Percentiles rank a stretch among this genome's conserved stretches.
These are phyloP conservation scores for Jacaranda mimosifolia DNA, from an alignment of 257 asterid genomes.

Conservation along the genomic window DNA sequence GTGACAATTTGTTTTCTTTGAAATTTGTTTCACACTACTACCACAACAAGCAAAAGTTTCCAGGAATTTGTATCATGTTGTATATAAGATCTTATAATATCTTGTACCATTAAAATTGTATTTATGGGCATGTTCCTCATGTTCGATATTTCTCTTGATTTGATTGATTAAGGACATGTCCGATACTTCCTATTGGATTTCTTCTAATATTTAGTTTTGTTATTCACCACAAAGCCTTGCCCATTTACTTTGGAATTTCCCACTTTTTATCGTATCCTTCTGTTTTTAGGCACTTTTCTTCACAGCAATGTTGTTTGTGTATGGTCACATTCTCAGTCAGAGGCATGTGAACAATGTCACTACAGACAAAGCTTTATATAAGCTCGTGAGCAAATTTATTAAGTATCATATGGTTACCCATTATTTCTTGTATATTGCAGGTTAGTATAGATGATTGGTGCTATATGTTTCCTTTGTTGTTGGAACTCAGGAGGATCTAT, in stretches of 20 bases:
- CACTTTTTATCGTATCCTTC: not conserved
- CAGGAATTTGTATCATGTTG: too few species aligned
- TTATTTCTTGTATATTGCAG: constrained; percentile 84
- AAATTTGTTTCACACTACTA: too few species aligned
- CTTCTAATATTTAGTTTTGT: constrained; percentile 20
- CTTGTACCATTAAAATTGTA: too few species aligned
- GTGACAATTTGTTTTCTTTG: too few species aligned
- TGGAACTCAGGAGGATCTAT: too few species aligned
- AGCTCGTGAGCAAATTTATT: constrained; percentile 71
- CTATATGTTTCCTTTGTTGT: constrained; percentile 18
- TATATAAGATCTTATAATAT: too few species aligned
- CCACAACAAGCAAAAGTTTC: too few species aligned
- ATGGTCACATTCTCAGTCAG: too few species aligned
- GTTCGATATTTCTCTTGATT: too few species aligned
- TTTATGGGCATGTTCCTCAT: too few species aligned
- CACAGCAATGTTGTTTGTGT: constrained; percentile 83
- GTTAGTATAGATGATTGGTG: constrained; percentile 59
- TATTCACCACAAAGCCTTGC: constrained; percentile 7
- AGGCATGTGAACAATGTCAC: constrained; percentile 84
- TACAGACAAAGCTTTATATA: constrained; percentile 70
- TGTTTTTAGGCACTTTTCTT: constrained; percentile 83
- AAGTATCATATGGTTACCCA: constrained; percentile 95
- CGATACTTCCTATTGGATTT: not conserved
- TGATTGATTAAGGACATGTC: not conserved
- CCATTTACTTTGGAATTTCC: not conserved